A percentile compares a stretch with the other conserved stretches of the same genome.
These are phyloP conservation scores for Monosporozyma aerobia DNA, from an alignment of 805 yeast species.

Conservation along the genomic window DNA sequence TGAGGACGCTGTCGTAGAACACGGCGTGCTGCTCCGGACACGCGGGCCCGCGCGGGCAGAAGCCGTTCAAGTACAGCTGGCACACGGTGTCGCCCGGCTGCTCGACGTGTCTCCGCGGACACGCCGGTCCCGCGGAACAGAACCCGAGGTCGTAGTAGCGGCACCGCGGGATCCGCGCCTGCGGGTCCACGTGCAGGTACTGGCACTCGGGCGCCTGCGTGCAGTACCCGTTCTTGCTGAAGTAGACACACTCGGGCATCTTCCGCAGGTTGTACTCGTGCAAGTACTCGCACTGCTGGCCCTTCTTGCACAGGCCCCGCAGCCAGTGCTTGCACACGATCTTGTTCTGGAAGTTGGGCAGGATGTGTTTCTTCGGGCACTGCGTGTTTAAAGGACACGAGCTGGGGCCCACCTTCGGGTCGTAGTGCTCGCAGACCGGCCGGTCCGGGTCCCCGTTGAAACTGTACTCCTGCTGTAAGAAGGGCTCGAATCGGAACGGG, in stretches of 20 bases:
- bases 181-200: conserved; percentile 85
- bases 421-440: conserved; percentile 51
- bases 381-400: conserved; percentile 78
- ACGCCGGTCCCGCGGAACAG: conserved; percentile 84
- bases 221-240: conserved; percentile 70
- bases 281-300: conserved; percentile 89
- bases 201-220: conserved; percentile 92
- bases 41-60: conserved; percentile 81
- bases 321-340: conserved; percentile 98
- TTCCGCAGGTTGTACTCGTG: conserved; percentile 90
- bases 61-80: conserved; percentile 75
- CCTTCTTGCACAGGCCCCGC: conserved; percentile 92
- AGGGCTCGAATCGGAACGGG: conserved; percentile 68
- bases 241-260: conserved; percentile 95
- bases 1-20: conserved; percentile 29
- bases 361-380: conserved; percentile 82
- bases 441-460: conserved; percentile 83
- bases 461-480: conserved; percentile 67
- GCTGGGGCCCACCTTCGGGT: conserved; percentile 41
- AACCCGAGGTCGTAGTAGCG: conserved; percentile 78
- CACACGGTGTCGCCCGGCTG: conserved; percentile 46
- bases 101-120: conserved; percentile 72
- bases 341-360: conserved; percentile 54
- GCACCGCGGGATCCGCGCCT: conserved; percentile 81
- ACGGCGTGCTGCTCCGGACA: conserved; percentile 74